Evolutionary conservation across 805 yeast genomes (phyloP).

Genomic region (Sugiyamaella lignohabitans): DNA sequence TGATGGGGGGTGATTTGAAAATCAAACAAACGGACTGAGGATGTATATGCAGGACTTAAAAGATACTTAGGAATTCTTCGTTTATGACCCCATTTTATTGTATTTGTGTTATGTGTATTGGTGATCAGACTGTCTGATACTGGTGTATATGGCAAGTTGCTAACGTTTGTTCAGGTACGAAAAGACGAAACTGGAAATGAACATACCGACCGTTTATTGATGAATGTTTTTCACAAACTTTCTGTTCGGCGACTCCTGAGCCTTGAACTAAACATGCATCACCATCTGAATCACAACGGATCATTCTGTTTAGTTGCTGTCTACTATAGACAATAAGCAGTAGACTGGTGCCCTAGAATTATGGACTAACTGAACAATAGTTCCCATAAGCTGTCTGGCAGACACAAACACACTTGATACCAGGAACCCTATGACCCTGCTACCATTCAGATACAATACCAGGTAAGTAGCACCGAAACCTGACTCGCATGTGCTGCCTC

Average conservation of each 20-base stretch:
- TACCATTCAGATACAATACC: too few relatives aligned
- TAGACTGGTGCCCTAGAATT: neutral
- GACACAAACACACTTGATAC: too few relatives aligned
- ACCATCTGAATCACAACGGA: slow-evolving; percentile 67
- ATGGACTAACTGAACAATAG: too few relatives aligned
- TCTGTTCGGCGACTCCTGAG: slow-evolving; percentile 50
- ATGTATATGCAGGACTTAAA: slow-evolving; percentile 68
- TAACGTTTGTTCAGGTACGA: too few relatives aligned
- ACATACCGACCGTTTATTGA: too few relatives aligned
- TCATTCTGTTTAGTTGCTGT: neutral
- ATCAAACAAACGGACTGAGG: slow-evolving; percentile 43
- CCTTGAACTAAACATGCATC: slow-evolving; percentile 83
- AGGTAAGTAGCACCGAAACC: neutral
- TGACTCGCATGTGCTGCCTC: neutral
- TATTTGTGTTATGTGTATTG: too few relatives aligned
- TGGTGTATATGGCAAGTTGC: too few relatives aligned
- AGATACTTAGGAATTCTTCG: slow-evolving; percentile 66
- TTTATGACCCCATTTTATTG: slow-evolving; percentile 62
- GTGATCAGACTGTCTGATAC: too few relatives aligned
- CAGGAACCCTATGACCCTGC: too few relatives aligned
- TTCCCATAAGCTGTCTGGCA: too few relatives aligned
- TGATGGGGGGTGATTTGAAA: slow-evolving; percentile 15
- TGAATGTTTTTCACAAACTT: slow-evolving; percentile 25
- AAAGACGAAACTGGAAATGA: too few relatives aligned
- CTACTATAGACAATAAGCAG: neutral